phyloP scores from a whole-genome alignment of 371 early-diverging fungal genomes.

The Saksenaea vasiformis region DNA sequence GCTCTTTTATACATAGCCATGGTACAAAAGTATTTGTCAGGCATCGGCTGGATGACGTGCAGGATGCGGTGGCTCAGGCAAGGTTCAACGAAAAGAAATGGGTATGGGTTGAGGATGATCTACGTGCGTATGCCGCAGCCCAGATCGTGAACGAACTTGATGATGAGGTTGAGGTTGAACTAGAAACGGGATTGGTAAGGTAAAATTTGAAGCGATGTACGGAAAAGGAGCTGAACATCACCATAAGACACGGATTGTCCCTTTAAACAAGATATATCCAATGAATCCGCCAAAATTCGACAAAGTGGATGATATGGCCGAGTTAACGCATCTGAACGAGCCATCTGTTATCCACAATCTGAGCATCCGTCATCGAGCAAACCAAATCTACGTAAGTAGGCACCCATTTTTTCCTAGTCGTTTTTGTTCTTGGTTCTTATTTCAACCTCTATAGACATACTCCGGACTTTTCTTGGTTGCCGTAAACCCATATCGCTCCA shows the following conservation, averaged over 20 bases:
- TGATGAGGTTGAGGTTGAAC: constrained; percentile 67
- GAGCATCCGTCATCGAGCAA: constrained; percentile 85
- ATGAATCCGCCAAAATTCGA: constrained; percentile 99
- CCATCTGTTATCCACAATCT: constrained; percentile 98
- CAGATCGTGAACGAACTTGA: constrained; percentile 76
- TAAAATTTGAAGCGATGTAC: background rate
- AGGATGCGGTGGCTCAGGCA: constrained; percentile 76
- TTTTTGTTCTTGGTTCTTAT: background rate
- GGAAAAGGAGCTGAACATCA: too few relatives aligned
- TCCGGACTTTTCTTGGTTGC: constrained; percentile 99
- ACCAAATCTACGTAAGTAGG: constrained; percentile 88
- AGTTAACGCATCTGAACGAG: constrained; percentile 96
- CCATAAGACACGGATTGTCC: constrained; percentile 60
- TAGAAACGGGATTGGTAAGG: constrained; percentile 73
- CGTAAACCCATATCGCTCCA: constrained; percentile 96
- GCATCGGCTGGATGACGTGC: constrained; percentile 42
- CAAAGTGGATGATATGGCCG: constrained; percentile 98
- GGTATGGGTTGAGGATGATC: constrained; percentile 94
- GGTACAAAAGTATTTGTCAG: constrained; percentile 47
- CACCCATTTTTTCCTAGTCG: background rate
- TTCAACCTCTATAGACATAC: constrained; percentile 79
- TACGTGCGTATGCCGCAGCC: constrained; percentile 88
- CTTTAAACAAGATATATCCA: constrained; percentile 83
- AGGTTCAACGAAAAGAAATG: constrained; percentile 88
- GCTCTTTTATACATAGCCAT: constrained; percentile 51